Evolutionary conservation across 345 rosid species (phyloP).

Genomic region (Heritiera littoralis): DNA sequence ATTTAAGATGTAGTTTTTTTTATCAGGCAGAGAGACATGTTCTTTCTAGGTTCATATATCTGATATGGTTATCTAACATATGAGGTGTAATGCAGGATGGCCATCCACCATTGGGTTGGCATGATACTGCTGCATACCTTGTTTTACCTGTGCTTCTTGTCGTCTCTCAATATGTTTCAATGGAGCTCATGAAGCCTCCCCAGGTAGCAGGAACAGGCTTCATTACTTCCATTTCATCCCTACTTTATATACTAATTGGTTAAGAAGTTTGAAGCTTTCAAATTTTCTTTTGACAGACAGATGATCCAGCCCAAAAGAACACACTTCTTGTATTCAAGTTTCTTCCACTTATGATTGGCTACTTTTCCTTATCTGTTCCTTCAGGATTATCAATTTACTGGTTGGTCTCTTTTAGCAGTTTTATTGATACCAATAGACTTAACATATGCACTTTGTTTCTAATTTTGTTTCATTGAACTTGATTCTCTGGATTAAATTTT

Average conservation of each 20-base stretch:
- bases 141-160: constrained; percentile 95
- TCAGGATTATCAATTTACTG: constrained; percentile 95
- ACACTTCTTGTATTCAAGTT: constrained; percentile 89
- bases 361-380: constrained; percentile 95
- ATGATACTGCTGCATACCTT: constrained; percentile 87
- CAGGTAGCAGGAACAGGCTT: constrained; percentile 52
- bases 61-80: constrained; percentile 20
- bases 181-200: constrained; percentile 99
- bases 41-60: neutral
- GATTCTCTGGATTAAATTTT: neutral
- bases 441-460: neutral
- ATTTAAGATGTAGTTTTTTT: constrained; percentile 12
- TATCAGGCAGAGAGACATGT: neutral
- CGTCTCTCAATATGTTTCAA: constrained; percentile 79
- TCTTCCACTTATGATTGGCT: constrained; percentile 97
- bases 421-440: constrained; percentile 2
- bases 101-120: constrained; percentile 98
- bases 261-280: constrained; percentile 13
- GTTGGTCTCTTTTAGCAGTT: constrained; percentile 53
- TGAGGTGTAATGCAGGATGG: constrained; percentile 66
- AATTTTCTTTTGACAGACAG: constrained; percentile 58
- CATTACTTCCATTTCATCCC: constrained; percentile 15
- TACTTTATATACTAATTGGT: neutral
- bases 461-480: neutral
- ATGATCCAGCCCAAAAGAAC: constrained; percentile 95